phyloP scores from a whole-genome alignment of 768 basidiomycete species.

The Suillus weaverae region DNA sequence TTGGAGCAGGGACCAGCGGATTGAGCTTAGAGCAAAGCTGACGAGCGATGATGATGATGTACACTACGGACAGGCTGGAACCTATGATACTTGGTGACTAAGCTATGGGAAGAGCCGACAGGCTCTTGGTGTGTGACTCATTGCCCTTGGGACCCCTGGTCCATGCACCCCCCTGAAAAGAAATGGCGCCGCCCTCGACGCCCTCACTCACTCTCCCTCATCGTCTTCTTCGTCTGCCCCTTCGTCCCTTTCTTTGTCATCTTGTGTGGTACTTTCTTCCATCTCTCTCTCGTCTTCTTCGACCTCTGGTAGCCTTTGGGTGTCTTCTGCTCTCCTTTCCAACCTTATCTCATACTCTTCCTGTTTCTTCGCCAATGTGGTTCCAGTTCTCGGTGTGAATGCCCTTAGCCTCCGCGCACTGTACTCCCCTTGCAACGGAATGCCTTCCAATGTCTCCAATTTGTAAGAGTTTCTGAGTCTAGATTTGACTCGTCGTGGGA shows the following conservation, averaged over 20 bases:
- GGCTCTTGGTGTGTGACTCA: too few species aligned
- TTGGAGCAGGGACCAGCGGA: too few species aligned
- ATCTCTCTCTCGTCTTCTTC: neutral
- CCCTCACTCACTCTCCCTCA: neutral
- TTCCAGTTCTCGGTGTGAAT: constrained; percentile 22
- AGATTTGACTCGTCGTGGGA: constrained; percentile 19
- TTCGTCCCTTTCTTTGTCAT: neutral
- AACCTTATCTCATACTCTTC: neutral
- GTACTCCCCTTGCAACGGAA: constrained; percentile 7
- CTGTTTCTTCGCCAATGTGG: constrained; percentile 14
- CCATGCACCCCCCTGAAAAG: neutral
- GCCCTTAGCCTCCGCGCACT: constrained; percentile 19
- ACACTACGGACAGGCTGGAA: too few species aligned
- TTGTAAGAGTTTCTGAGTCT: constrained; percentile 25
- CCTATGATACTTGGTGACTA: too few species aligned
- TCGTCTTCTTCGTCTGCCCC: neutral
- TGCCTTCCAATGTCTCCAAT: constrained; percentile 21
- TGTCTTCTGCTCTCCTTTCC: neutral
- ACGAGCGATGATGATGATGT: too few species aligned
- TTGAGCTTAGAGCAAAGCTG: too few species aligned
- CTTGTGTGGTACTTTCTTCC: neutral
- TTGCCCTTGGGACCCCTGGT: too few species aligned
- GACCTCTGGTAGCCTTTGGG: neutral
- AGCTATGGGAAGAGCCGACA: too few species aligned
- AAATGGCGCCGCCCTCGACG: neutral